These are phyloP conservation scores for Wickerhamomyces canadensis DNA, from an alignment of 805 yeast species.

Conservation along the genomic window DNA sequence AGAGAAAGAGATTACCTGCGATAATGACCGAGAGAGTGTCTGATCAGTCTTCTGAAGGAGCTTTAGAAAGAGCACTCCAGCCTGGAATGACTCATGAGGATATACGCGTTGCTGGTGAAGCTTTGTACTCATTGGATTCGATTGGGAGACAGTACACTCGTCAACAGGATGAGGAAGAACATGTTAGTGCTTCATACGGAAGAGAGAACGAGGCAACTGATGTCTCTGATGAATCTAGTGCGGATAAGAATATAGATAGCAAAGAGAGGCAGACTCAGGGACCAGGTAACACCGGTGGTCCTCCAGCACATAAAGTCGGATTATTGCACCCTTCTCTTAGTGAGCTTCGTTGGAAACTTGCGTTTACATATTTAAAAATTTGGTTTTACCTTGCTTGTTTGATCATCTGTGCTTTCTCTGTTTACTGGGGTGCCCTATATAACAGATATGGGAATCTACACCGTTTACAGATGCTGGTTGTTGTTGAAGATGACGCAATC, in stretches of 20 bases:
- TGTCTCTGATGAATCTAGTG: too few relatives aligned
- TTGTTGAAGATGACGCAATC: slow-evolving; percentile 27
- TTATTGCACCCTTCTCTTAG: neutral
- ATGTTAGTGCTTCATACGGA: too few relatives aligned
- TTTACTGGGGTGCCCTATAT: slow-evolving; percentile 35
- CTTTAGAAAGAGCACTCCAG: too few relatives aligned
- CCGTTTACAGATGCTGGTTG: slow-evolving; percentile 26
- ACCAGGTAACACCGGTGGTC: neutral
- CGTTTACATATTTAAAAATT: slow-evolving; percentile 5
- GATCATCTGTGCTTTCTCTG: slow-evolving; percentile 29
- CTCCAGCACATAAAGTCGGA: slow-evolving; percentile 2
- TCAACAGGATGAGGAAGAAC: neutral
- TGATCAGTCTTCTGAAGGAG: too few relatives aligned
- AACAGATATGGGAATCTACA: slow-evolving; percentile 19
- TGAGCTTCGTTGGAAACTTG: neutral
- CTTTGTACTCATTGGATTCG: neutral
- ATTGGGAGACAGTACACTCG: neutral
- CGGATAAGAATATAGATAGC: neutral
- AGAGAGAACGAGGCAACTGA: too few relatives aligned
- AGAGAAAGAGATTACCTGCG: too few relatives aligned
- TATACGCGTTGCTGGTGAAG: neutral
- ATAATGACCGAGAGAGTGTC: too few relatives aligned
- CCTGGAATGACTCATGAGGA: neutral
- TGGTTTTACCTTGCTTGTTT: slow-evolving; percentile 28
- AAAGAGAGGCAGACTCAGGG: too few relatives aligned